Conservation (phyloP, 73 alveolate genomes). For the Effrenium voratum region DNA sequence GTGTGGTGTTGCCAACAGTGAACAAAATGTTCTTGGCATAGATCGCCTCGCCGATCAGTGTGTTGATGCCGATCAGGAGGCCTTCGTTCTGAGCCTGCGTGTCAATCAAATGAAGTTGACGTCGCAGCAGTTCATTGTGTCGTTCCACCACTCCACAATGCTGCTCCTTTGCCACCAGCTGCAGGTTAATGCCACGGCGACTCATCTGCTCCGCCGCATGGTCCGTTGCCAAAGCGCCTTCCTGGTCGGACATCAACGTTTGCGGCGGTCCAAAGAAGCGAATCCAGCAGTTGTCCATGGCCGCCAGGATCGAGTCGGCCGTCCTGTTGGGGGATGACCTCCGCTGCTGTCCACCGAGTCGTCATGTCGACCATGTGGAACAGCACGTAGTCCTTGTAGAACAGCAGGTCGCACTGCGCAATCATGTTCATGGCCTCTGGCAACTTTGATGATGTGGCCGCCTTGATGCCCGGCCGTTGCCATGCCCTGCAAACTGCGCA, state of each 20-base stretch:
- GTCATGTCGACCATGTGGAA: not conserved
- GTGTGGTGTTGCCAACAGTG: slow-evolving; percentile 5
- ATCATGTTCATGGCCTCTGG: slow-evolving; percentile 2
- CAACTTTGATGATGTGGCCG: not conserved
- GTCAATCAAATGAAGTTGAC: not conserved
- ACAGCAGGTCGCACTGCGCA: slow-evolving; percentile 2
- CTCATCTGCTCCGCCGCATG: not conserved
- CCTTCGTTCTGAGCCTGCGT: slow-evolving; percentile 5
- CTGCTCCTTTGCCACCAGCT: not conserved
- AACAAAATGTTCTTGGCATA: slow-evolving; percentile 26
- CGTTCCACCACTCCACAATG: slow-evolving; percentile 12
- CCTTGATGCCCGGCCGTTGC: not conserved
- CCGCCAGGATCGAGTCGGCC: not conserved
- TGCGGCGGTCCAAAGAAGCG: slow-evolving; percentile 27
- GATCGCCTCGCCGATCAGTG: not conserved
- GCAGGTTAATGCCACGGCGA: not conserved
- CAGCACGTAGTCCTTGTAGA: not conserved
- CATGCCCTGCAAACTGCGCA: slow-evolving; percentile 30
- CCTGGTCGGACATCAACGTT: not conserved
- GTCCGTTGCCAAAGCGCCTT: not conserved
- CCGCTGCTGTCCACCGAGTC: slow-evolving; percentile 11
- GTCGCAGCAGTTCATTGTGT: slow-evolving; percentile 44
- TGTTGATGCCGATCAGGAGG: not conserved
- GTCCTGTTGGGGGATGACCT: not conserved
- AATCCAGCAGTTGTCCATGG: not conserved